Conservation (phyloP, 345 rosid genomes). For the Eucalyptus albens region DNA sequence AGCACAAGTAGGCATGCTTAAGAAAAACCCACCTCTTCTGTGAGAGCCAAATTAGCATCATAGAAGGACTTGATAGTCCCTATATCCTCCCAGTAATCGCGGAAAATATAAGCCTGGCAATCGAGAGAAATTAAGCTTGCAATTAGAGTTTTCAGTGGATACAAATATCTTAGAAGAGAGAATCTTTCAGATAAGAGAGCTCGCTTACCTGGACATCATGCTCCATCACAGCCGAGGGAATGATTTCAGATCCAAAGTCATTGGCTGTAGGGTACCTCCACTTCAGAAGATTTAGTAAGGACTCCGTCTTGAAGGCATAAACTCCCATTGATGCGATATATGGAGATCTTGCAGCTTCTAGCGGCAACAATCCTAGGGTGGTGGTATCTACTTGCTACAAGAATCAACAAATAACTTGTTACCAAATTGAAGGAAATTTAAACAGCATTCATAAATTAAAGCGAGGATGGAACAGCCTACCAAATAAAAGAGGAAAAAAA, state of each 20-base stretch:
- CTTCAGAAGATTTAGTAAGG: conserved; percentile 61
- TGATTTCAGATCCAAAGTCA: conserved; percentile 93
- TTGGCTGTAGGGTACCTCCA: conserved; percentile 68
- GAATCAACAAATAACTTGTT: background rate
- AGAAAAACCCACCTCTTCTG: conserved; percentile 55
- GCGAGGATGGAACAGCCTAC: background rate
- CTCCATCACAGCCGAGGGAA: conserved; percentile 82
- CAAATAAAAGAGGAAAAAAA: background rate
- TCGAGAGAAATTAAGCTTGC: background rate
- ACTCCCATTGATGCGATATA: conserved; percentile 97
- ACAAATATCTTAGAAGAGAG: background rate
- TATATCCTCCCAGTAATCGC: conserved; percentile 95
- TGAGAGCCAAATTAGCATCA: conserved; percentile 89
- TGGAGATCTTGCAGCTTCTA: conserved; percentile 52
- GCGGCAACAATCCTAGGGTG: conserved; percentile 47
- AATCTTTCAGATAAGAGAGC: background rate
- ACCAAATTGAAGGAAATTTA: background rate
- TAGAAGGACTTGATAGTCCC: conserved; percentile 87
- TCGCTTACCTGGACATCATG: conserved; percentile 61
- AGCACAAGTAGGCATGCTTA: background rate
- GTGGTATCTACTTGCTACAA: conserved; percentile 72
- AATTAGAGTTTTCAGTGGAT: background rate
- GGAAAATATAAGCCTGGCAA: conserved; percentile 56
- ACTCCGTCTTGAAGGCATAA: conserved; percentile 66
- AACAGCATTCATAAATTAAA: background rate